Conservation (phyloP, 305 asterid species). For the Lippia alba region DNA sequence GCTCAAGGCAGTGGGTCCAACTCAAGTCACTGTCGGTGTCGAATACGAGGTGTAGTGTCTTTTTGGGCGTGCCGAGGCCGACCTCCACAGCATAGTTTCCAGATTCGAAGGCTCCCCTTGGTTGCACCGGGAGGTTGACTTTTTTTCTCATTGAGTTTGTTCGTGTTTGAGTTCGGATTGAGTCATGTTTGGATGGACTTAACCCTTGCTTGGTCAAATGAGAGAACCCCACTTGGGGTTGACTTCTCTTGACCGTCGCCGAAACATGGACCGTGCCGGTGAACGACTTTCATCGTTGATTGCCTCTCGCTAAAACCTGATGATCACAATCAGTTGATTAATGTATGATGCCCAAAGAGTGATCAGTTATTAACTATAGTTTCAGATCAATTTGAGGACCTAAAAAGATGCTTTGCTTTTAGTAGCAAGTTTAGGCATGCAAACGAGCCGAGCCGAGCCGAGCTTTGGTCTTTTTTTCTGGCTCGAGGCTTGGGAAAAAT, state of each 20-base stretch:
- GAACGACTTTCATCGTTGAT: conserved; percentile 58
- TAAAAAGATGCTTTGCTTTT: too few relatives aligned
- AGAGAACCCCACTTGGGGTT: conserved; percentile 46
- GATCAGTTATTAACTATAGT: neutral
- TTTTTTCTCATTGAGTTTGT: conserved; percentile 43
- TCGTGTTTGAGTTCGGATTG: conserved; percentile 18
- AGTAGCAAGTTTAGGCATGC: too few relatives aligned
- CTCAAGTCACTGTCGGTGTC: conserved; percentile 85
- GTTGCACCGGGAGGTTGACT: conserved; percentile 50
- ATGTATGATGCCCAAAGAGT: too few relatives aligned
- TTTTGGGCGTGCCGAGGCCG: conserved; percentile 69
- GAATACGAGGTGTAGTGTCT: conserved; percentile 51
- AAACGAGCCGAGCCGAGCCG: too few relatives aligned
- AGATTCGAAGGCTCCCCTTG: conserved; percentile 47
- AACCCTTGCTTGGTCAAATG: conserved; percentile 60
- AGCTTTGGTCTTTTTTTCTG: too few relatives aligned
- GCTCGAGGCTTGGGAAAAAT: too few relatives aligned
- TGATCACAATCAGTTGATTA: neutral
- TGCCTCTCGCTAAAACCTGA: conserved; percentile 49
- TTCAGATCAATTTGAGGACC: too few relatives aligned
- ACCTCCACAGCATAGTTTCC: conserved; percentile 60
- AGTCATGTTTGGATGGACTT: conserved; percentile 54
- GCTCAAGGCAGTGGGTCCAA: conserved; percentile 69
- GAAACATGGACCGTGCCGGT: conserved; percentile 66
- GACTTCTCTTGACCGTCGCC: conserved; percentile 39